Base-by-base conservation (phyloP, 179 eudicot species). In the Heliamphora pulchella region DNA sequence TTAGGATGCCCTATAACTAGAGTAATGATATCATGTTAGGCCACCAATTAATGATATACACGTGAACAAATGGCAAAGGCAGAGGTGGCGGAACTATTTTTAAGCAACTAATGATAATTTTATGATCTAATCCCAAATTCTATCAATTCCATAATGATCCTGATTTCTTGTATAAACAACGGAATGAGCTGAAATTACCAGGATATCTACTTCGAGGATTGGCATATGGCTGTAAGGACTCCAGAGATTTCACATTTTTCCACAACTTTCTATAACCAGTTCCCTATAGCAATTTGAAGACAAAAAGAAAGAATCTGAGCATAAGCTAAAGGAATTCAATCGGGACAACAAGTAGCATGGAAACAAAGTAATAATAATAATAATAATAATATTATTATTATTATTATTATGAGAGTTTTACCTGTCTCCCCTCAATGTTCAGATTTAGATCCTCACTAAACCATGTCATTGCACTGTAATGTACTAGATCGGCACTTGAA, bases 211-310 rank as follows among this genome's bases (percentile, higher is more conserved):
- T 82, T 82, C 90, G 87, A 39, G 98, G 92, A 72, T 89, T 88
- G 59, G 97, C 87, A 86, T 89, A 90, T 3, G 97, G 98, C 81
- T 90, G 93, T 86, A 95, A 86, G 10, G 90, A 85, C 84, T 91
- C 90, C 54, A 95, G 87, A 63, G 87, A 73, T 74, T 83, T 86
- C 83, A 91, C 89, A 76, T 83, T 89, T 84, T 83, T 86, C 98
- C 98, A 95, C 80, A 95, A 84, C 89, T 82, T 89, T 81, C 83
- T 87, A 79, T 88, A 84, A 73, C 89, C 89, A 64, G 85, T 68
- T 31, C 86, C 92, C 98, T 93, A 78, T 66, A 71, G 46, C 79
- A 79, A 77, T 79, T 76, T 57, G 71, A 47, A 85, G 50, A 72
- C 57, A 67, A 57, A 51, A 39, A 54, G n/a, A 44, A 55, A 72